phyloP scores from a whole-genome alignment of 495 filamentous ascomycete genomes.

The Penicillium cosmopolitanum region DNA sequence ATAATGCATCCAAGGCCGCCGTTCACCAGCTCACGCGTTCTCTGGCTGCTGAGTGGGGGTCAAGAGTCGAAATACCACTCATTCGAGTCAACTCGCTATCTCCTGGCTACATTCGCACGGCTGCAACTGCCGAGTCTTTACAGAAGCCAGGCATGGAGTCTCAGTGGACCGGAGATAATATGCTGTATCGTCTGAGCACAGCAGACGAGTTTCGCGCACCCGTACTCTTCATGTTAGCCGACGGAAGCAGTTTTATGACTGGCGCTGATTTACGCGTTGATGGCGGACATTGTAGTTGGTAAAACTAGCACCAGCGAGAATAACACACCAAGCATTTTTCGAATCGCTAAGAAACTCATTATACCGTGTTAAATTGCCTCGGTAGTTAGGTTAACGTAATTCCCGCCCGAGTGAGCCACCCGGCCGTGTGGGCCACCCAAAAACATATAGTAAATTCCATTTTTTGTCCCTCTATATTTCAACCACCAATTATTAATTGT shows the following conservation, averaged over 20 bases:
- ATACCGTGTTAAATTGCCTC: background rate
- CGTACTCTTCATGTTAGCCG: constrained; percentile 74
- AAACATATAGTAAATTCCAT: too few relatives aligned
- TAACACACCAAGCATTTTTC: too few relatives aligned
- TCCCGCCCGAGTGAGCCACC: too few relatives aligned
- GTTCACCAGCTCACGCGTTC: constrained; percentile 63
- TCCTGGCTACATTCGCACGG: constrained; percentile 42
- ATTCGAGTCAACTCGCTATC: constrained; percentile 42
- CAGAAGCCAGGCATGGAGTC: constrained; percentile 57
- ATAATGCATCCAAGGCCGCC: constrained; percentile 66
- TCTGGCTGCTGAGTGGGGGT: constrained; percentile 66
- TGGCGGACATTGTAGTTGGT: constrained; percentile 26
- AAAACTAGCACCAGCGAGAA: background rate
- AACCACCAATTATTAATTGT: too few relatives aligned
- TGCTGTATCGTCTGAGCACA: constrained; percentile 64
- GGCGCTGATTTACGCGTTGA: constrained; percentile 43
- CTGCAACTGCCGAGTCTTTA: constrained; percentile 18
- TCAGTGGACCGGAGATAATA: constrained; percentile 67
- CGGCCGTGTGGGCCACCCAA: too few relatives aligned
- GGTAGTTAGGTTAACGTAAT: too few relatives aligned
- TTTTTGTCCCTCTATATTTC: too few relatives aligned
- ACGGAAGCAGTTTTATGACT: constrained; percentile 74
- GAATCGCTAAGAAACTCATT: too few relatives aligned
- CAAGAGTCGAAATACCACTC: constrained; percentile 8
- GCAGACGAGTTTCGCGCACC: constrained; percentile 76